phyloP scores from a whole-genome alignment of 2,329 filamentous ascomycete genomes.

The Paracamarosporium sp. region DNA sequence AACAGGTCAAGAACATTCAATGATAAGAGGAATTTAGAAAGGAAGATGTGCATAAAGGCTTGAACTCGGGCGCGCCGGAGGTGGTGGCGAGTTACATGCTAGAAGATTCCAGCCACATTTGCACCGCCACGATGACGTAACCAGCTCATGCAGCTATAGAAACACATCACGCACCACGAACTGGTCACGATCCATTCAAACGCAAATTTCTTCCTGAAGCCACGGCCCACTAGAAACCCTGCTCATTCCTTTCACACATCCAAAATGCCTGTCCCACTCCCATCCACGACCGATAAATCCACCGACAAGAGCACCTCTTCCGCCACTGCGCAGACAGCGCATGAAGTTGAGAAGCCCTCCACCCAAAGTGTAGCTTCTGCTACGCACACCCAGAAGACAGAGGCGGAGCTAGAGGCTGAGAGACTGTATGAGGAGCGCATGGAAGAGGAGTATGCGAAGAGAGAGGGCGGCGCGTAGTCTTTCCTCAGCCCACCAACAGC shows the following conservation, averaged over 20 bases:
- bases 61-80: no score
- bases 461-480: slow-evolving; percentile 44
- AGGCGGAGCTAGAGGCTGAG: slow-evolving; percentile 42
- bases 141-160: not conserved
- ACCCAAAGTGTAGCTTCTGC: slow-evolving; percentile 38
- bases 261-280: slow-evolving; percentile 37
- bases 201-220: no score
- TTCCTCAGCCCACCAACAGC: not conserved
- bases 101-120: slow-evolving; percentile 30
- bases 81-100: not conserved
- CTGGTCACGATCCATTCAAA: no score
- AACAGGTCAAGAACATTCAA: no score
- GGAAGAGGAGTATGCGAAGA: slow-evolving; percentile 50
- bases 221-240: not conserved
- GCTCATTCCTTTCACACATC: not conserved
- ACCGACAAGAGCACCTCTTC: slow-evolving; percentile 21
- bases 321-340: slow-evolving; percentile 30
- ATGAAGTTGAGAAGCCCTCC: slow-evolving; percentile 25
- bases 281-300: slow-evolving; percentile 24
- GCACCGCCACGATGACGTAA: slow-evolving; percentile 38
- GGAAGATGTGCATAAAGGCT: no score
- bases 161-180: not conserved
- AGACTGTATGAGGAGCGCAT: slow-evolving; percentile 46
- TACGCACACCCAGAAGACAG: slow-evolving; percentile 32
- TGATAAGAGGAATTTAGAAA: no score